Evolutionary conservation across 2,329 filamentous ascomycete species (phyloP).

Genomic region (Endocalyx cinctus): DNA sequence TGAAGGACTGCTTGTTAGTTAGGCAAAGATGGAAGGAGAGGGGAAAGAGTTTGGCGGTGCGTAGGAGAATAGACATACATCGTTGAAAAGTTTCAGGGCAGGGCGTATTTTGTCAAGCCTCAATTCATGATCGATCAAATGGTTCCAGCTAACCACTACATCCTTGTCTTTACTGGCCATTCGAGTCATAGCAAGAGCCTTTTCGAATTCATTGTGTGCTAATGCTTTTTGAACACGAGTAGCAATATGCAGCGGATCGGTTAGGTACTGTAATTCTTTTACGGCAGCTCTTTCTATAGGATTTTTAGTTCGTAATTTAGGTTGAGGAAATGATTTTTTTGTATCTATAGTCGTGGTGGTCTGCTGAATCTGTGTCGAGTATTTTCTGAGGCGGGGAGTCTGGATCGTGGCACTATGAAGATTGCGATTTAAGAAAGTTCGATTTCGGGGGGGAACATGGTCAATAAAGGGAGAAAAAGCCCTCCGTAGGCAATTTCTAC

Average conservation of each 20-base stretch:
- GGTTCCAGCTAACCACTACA: conserved; percentile 81
- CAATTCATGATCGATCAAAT: conserved; percentile 70
- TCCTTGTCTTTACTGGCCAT: conserved; percentile 61
- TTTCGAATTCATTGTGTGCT: conserved; percentile 52
- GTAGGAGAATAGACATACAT: conserved; percentile 47
- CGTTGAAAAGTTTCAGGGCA: conserved; percentile 83
- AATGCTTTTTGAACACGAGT: conserved; percentile 62
- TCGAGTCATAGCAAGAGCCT: conserved; percentile 65
- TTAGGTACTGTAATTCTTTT: conserved; percentile 57
- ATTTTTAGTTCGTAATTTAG: too few species aligned
- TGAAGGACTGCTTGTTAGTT: conserved; percentile 27
- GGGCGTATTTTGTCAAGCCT: conserved; percentile 52
- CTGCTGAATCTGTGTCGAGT: too few species aligned
- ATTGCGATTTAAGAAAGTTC: too few species aligned
- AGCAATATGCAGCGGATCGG: conserved; percentile 70
- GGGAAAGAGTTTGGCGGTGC: too few species aligned
- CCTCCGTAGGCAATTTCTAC: conserved; percentile 31
- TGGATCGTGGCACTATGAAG: too few species aligned
- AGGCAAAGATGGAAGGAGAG: neutral
- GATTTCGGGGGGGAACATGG: conserved; percentile 11
- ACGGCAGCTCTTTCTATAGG: conserved; percentile 32
- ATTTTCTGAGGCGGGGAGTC: too few species aligned
- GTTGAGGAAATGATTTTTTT: too few species aligned
- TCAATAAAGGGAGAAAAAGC: conserved; percentile 15
- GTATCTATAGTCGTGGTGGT: too few species aligned